A percentile compares a stretch with the other conserved stretches of the same genome.
Conservation (phyloP, 805 yeast genomes). For the Lachancea quebecensis region DNA sequence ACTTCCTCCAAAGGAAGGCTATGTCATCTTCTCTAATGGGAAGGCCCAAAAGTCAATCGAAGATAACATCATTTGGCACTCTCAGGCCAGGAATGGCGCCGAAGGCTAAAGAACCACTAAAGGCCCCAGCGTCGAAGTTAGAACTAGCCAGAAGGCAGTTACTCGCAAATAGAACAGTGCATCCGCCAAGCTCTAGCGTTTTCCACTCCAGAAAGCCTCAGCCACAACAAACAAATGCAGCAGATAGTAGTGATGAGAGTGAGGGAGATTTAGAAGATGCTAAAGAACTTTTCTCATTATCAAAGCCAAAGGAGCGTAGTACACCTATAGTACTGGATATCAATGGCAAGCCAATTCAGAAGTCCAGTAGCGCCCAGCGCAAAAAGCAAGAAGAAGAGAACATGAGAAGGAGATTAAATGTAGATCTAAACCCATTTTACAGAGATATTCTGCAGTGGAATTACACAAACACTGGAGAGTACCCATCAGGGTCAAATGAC, state of each 20-base stretch:
- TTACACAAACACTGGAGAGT: constrained; percentile 47
- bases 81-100: constrained; percentile 25
- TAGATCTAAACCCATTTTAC: constrained; percentile 72
- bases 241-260: constrained; percentile 36
- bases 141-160: constrained; percentile 34
- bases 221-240: constrained; percentile 17
- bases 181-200: constrained; percentile 46
- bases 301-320: constrained; percentile 27
- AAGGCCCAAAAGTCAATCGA: constrained; percentile 31
- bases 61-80: constrained; percentile 35
- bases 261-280: constrained; percentile 35
- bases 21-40: constrained; percentile 24
- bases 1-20: constrained; percentile 29
- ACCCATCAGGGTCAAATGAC: constrained; percentile 47
- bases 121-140: constrained; percentile 33
- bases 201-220: constrained; percentile 36
- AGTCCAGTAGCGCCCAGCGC: constrained; percentile 35
- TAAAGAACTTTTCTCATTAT: constrained; percentile 30
- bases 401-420: constrained; percentile 73
- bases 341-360: constrained; percentile 34
- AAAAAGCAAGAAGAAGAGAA: constrained; percentile 59
- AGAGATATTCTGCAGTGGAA: constrained; percentile 69
- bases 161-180: constrained; percentile 28
- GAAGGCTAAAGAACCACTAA: constrained; percentile 16
- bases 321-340: constrained; percentile 38